phyloP scores from a whole-genome alignment of 2,329 filamentous ascomycete genomes.

The Apiospora hydei region DNA sequence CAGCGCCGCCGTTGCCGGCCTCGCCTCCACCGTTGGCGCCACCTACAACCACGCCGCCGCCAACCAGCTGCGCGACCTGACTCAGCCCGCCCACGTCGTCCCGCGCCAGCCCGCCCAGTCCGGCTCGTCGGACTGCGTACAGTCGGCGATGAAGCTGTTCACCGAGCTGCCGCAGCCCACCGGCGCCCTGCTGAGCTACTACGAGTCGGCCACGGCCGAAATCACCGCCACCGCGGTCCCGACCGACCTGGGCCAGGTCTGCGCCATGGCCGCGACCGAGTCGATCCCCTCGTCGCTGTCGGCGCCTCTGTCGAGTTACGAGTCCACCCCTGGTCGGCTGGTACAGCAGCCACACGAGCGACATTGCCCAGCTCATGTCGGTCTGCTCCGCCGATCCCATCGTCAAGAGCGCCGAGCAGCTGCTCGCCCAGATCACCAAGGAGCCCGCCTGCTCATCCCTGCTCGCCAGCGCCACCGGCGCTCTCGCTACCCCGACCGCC shows the following conservation, averaged over 20 bases:
- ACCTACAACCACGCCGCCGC: constrained; percentile 14
- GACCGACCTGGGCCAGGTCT: neutral
- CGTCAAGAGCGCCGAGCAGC: neutral
- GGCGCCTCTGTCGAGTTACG: constrained; percentile 2
- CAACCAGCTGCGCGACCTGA: constrained; percentile 8
- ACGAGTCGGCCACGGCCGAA: neutral
- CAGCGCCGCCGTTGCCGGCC: constrained; percentile 19
- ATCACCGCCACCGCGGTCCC: neutral
- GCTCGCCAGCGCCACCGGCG: neutral
- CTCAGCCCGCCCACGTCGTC: neutral
- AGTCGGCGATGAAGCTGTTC: neutral
- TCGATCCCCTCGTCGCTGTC: constrained; percentile 12
- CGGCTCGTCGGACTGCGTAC: neutral
- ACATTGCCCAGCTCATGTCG: neutral
- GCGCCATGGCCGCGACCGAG: neutral
- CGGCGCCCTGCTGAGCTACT: neutral
- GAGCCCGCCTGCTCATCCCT: constrained; percentile 20
- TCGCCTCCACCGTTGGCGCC: constrained; percentile 16
- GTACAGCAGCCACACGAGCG: constrained; percentile 4
- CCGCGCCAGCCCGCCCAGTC: neutral
- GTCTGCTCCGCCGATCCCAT: constrained; percentile 10
- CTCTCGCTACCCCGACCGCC: neutral
- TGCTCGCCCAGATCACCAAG: constrained; percentile 19
- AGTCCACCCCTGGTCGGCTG: constrained; percentile 6
- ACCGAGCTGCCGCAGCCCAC: neutral